These are phyloP conservation scores for Jatropha multifida DNA, from an alignment of 441 rosid genomes.

Conservation along the genomic window DNA sequence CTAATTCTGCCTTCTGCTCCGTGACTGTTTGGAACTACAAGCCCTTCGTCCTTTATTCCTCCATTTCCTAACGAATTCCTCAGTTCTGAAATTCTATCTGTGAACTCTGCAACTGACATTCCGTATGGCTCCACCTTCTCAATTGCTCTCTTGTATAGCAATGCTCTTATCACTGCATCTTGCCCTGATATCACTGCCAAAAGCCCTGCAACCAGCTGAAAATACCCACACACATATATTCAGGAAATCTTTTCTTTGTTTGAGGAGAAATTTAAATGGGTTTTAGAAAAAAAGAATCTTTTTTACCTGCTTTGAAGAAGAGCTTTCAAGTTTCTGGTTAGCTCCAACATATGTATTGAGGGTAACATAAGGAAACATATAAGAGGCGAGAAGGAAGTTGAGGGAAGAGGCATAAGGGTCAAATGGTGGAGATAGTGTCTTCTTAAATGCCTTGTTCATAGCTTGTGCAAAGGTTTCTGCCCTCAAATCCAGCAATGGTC, in stretches of 20 bases:
- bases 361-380: slow-evolving; percentile 74
- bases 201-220: slow-evolving; percentile 76
- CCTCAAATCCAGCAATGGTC: slow-evolving; percentile 79
- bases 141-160: slow-evolving; percentile 45
- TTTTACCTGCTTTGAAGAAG: slow-evolving; percentile 48
- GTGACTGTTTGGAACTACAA: slow-evolving; percentile 31
- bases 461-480: slow-evolving; percentile 49
- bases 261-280: neutral
- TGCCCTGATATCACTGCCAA: slow-evolving; percentile 84
- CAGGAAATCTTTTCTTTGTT: neutral
- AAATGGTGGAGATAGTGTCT: slow-evolving; percentile 57
- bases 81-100: slow-evolving; percentile 49
- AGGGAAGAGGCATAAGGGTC: slow-evolving; percentile 61
- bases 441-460: slow-evolving; percentile 61
- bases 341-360: slow-evolving; percentile 87
- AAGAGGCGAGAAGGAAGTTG: slow-evolving; percentile 79
- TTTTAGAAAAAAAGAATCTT: too few relatives aligned
- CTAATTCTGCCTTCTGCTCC: slow-evolving; percentile 53
- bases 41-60: slow-evolving; percentile 72
- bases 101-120: slow-evolving; percentile 64
- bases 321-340: slow-evolving; percentile 51
- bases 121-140: slow-evolving; percentile 50
- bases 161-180: slow-evolving; percentile 69
- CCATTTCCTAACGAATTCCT: slow-evolving; percentile 56
- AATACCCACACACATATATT: neutral